phyloP scores from a whole-genome alignment of 108 stramenopile species.

The Cyclotella baltica region DNA sequence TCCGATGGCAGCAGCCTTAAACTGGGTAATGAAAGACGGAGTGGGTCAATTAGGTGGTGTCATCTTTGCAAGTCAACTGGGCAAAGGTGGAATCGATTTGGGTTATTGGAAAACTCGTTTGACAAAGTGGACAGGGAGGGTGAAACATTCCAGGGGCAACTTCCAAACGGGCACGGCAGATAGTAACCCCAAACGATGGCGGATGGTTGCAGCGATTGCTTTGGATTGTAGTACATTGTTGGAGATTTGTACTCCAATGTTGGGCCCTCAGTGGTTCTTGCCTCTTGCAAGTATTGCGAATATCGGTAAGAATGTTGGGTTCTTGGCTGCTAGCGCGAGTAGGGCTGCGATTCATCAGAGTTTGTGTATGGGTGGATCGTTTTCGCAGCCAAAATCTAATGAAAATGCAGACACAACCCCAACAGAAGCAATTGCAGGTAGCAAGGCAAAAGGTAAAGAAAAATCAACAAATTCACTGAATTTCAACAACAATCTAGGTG shows the following conservation, averaged over 20 bases:
- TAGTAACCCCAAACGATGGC: conserved; percentile 90
- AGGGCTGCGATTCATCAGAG: conserved; percentile 93
- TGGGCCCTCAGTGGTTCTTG: conserved; percentile 79
- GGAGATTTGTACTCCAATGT: conserved; percentile 87
- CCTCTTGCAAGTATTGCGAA: conserved; percentile 94
- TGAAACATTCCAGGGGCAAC: conserved; percentile 25
- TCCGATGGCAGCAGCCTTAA: conserved; percentile 96
- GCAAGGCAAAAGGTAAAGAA: not conserved
- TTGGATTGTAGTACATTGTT: conserved; percentile 88
- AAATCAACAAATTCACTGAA: conserved; percentile 1
- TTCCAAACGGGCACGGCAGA: conserved; percentile 71
- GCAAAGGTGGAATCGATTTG: conserved; percentile 52
- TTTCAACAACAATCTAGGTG: conserved; percentile 85
- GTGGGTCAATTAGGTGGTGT: conserved; percentile 95
- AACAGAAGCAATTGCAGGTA: too few relatives aligned
- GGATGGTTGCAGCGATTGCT: conserved; percentile 84
- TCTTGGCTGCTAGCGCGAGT: conserved; percentile 93
- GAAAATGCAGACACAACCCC: not conserved
- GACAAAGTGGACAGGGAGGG: conserved; percentile 3
- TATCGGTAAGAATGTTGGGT: conserved; percentile 96
- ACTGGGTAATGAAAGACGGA: conserved; percentile 98
- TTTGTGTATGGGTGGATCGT: conserved; percentile 56
- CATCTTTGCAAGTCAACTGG: conserved; percentile 89
- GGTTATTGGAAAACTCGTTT: conserved; percentile 46
- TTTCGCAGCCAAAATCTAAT: not conserved